Evolutionary conservation across 2,329 filamentous ascomycete species (phyloP).

Genomic region (Alternaria metachromatica): DNA sequence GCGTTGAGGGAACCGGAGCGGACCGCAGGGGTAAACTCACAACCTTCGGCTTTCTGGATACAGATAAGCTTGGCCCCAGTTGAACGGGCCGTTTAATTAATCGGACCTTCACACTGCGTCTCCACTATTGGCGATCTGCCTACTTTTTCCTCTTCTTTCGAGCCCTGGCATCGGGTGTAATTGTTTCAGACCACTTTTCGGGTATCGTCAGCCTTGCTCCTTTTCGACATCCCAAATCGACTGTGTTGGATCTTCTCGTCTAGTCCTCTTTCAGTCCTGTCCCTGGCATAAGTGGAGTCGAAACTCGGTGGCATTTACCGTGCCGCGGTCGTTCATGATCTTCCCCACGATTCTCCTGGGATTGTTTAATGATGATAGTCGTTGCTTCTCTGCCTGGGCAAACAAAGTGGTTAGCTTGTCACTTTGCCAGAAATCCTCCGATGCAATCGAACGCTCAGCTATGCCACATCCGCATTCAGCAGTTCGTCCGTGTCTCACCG

Average conservation of each 20-base stretch:
- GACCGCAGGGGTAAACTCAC: neutral
- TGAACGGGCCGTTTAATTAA: neutral
- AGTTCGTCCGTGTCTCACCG: slow-evolving; percentile 1
- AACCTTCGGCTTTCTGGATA: neutral
- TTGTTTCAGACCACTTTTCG: neutral
- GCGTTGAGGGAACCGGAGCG: neutral
- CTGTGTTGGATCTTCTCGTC: neutral
- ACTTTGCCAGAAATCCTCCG: neutral
- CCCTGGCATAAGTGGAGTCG: neutral
- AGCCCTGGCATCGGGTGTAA: neutral
- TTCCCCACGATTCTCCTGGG: neutral
- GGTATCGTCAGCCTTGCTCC: neutral
- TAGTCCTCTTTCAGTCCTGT: neutral
- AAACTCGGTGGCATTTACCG: neutral
- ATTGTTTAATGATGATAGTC: slow-evolving; percentile 5
- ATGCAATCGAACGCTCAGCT: neutral
- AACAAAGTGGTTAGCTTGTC: neutral
- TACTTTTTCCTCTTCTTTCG: neutral
- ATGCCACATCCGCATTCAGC: neutral
- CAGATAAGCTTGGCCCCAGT: neutral
- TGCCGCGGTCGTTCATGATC: neutral
- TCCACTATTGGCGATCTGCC: neutral
- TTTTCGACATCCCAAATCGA: neutral
- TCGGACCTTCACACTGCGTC: neutral
- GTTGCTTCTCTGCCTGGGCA: neutral